Conservation (phyloP, 2,329 filamentous ascomycete species). For the Rugonectria rugulosa region DNA sequence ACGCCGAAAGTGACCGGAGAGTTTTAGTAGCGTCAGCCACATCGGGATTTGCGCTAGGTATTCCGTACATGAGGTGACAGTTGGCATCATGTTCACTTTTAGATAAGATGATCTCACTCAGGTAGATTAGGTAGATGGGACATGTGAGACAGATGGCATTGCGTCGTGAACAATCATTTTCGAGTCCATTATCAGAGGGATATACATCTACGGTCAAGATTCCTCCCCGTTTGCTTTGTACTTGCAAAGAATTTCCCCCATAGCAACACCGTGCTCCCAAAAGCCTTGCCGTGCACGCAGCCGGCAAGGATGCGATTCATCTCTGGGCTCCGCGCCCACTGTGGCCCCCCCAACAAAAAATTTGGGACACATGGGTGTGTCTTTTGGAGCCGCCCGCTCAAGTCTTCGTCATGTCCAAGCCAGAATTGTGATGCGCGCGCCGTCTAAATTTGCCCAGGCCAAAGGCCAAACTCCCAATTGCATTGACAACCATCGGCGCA, state of each 20-base stretch:
- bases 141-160: constrained; percentile 1
- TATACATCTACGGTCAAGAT: constrained; percentile 36
- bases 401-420: constrained; percentile 35
- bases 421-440: constrained; percentile 25
- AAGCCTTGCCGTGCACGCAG: constrained; percentile 26
- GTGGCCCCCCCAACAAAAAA: constrained; percentile 34
- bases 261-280: constrained; percentile 34
- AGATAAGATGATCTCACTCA: not conserved
- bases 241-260: constrained; percentile 21
- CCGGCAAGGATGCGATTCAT: constrained; percentile 35
- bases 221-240: constrained; percentile 16
- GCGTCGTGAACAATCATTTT: constrained; percentile 25
- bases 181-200: constrained; percentile 30
- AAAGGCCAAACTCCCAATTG: constrained; percentile 37
- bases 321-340: constrained; percentile 29
- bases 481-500: constrained; percentile 20
- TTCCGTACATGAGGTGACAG: no score
- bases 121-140: not conserved
- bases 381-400: constrained; percentile 26
- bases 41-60: not conserved
- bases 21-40: not conserved
- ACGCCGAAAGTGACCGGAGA: not conserved
- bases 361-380: constrained; percentile 24
- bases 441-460: constrained; percentile 33
- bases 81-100: not conserved